These are phyloP conservation scores for Ailanthus altissimus DNA, from an alignment of 345 rosid species.

Conservation along the genomic window DNA sequence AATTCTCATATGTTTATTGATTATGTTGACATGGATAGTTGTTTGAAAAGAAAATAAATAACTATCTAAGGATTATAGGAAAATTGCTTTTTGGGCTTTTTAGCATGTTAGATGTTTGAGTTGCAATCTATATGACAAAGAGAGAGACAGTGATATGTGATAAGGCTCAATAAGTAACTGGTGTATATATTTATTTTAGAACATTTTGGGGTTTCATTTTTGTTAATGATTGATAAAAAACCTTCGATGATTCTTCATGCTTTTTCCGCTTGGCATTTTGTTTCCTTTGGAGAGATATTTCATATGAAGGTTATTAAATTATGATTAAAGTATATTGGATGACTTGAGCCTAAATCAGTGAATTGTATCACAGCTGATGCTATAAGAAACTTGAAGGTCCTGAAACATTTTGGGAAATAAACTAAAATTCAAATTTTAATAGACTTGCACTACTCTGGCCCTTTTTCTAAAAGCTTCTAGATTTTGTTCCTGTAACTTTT, in stretches of 20 bases:
- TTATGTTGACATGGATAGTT: neutral
- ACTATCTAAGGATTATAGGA: neutral
- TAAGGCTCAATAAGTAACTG: too few relatives aligned
- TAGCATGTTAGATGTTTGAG: neutral
- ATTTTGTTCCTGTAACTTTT: neutral
- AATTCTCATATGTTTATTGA: neutral
- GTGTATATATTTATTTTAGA: neutral
- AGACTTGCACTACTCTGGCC: neutral
- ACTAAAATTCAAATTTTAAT: neutral
- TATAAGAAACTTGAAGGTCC: neutral
- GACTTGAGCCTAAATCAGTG: neutral
- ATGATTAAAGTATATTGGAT: neutral
- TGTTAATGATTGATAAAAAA: neutral
- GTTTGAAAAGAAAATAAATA: neutral
- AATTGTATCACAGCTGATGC: neutral
- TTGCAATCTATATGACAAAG: neutral
- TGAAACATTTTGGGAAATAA: neutral
- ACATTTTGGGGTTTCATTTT: neutral
- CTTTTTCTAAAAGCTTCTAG: neutral
- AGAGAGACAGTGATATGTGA: too few relatives aligned
- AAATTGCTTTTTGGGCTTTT: neutral
- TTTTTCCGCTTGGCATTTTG: neutral
- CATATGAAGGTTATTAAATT: neutral
- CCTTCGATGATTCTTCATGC: neutral
- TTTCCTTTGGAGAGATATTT: neutral